Conservation (phyloP, 768 basidiomycete genomes). For the Kwoniella bestiolae region DNA sequence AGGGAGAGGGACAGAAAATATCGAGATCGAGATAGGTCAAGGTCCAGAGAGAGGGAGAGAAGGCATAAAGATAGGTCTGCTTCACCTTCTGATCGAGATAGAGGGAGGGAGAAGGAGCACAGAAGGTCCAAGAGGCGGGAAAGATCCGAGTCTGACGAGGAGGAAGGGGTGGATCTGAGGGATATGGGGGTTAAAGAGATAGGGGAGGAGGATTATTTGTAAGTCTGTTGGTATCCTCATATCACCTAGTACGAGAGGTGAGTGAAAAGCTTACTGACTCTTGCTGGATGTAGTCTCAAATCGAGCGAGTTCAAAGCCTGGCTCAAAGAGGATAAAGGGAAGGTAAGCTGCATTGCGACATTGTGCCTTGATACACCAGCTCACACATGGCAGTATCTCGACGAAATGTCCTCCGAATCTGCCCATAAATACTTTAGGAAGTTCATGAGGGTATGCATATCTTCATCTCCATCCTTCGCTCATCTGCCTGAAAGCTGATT, state of each 20-base stretch:
- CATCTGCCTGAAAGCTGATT: background rate
- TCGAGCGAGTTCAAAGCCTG: slow-evolving; percentile 83
- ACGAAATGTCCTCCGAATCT: slow-evolving; percentile 79
- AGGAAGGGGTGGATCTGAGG: slow-evolving; percentile 57
- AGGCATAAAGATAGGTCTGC: slow-evolving; percentile 11
- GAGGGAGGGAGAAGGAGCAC: slow-evolving; percentile 18
- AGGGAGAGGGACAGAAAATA: slow-evolving; percentile 4
- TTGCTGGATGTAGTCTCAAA: slow-evolving; percentile 58
- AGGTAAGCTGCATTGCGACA: slow-evolving; percentile 55
- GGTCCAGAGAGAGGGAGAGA: slow-evolving; percentile 1
- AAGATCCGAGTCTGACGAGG: slow-evolving; percentile 27
- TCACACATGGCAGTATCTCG: slow-evolving; percentile 69
- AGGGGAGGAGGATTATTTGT: slow-evolving; percentile 82
- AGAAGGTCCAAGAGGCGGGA: slow-evolving; percentile 19
- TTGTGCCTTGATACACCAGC: background rate
- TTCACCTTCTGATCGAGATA: slow-evolving; percentile 19
- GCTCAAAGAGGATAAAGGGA: slow-evolving; percentile 74
- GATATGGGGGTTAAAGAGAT: slow-evolving; percentile 64
- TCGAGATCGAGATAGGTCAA: background rate
- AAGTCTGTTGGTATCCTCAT: too few species aligned
- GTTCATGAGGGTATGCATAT: slow-evolving; percentile 64
- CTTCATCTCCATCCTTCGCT: too few species aligned
- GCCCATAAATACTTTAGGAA: slow-evolving; percentile 81
- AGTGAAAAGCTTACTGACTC: background rate
- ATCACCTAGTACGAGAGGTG: too few species aligned